Base-by-base conservation (phyloP, 768 basidiomycete genomes). In the Kwoniella shandongensis region DNA sequence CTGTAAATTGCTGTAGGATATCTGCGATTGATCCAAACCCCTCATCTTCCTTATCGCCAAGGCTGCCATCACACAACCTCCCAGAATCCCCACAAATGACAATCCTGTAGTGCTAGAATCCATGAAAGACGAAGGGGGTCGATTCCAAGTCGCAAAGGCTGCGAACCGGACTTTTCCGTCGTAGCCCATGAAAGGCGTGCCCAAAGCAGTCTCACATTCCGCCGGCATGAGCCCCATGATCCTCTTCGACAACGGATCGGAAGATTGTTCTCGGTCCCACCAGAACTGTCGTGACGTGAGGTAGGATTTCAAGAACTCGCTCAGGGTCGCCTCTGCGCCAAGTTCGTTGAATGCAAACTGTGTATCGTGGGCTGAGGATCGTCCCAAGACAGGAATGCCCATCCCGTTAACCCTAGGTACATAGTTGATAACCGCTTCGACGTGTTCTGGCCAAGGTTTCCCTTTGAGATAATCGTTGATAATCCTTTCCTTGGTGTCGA, bases 1-100 rank as follows among this genome's bases (percentile, higher is more conserved):
- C 35, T 75, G 74, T 2, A 75, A 44, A 48, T 73, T 75, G 3
- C 59, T 60, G 40, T 73, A 75, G 1, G 67, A 66, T 18, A 71
- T 67, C 29, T 75, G 71, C 20, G 65, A 64, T 40, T 71, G 56
- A 35, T 75, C 74, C 30, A 71, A 27, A 0, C 56, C 51, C 15
- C 74, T 44, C 23, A 71, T 61, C 40, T 63, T 69, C 6, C 65
- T 54, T 26, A 75, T 61, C 1, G 67, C 66, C 39, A 71, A 36
- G 0, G 70, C 69, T 1, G 71, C 74, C 44, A 61, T 56, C 15
- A 64, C 56, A 17, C 63, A 48, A 2, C 72, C 72, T 10, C 64
- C 62, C 22, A 75, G 44, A 10, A 73, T 61, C 55, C 64, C 64
- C 0, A 61, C 40, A 26, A 72, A 70, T 0, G 68, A 66, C 32